Base-by-base conservation (phyloP, 2,329 filamentous ascomycete species). In the Capronia epimyces region DNA sequence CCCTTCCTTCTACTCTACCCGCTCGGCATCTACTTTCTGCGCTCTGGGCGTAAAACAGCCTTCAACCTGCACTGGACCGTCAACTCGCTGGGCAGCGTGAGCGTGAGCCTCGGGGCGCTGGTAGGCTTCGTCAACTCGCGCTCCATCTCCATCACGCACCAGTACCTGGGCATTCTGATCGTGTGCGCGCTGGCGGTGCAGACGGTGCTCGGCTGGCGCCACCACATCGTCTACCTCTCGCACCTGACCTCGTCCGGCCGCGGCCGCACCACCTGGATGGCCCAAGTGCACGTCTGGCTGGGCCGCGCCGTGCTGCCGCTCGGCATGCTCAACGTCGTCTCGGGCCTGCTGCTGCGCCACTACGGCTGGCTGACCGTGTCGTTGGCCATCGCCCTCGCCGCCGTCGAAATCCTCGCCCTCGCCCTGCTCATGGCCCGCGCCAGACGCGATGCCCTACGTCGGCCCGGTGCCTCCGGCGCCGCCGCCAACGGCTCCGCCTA, bases 161-260 rank as follows among this genome's bases (percentile, higher is more conserved):
- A 77, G 55, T 67, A 76, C 56, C 50, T 75, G 46, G 73, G 74
- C 20, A 66, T 76, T 37, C 41, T 73, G 32, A 54, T 71, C 21
- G 58, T 69, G 21, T 56, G 65, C 37, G 61, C 54, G 0, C 57
- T 69, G 7, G 55, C 67, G 22, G 49, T 66, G 6, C 70, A 73
- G 50, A 64, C 66, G 51, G 59, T 64, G 3, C 62, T 71, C n/a
- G 70, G 70, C 13, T 63, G 68, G 40, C 62, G 65, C 44, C 67
- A 72, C 49, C 70, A 72, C 57, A 51, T 64, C 22, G 56, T 68
- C 44, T 71, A 66, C 55, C 60, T 60, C 13, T 27, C 37, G 34
- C 27, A 27, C 55, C 49, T 54, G 52, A 15, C 39, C 16, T 46
- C 16, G 31, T 49, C 13, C 34, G n/a, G 18, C n/a, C 29, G 42